These are phyloP conservation scores for Monascus ruber DNA, from an alignment of 2,329 filamentous ascomycete species.

Conservation along the genomic window DNA sequence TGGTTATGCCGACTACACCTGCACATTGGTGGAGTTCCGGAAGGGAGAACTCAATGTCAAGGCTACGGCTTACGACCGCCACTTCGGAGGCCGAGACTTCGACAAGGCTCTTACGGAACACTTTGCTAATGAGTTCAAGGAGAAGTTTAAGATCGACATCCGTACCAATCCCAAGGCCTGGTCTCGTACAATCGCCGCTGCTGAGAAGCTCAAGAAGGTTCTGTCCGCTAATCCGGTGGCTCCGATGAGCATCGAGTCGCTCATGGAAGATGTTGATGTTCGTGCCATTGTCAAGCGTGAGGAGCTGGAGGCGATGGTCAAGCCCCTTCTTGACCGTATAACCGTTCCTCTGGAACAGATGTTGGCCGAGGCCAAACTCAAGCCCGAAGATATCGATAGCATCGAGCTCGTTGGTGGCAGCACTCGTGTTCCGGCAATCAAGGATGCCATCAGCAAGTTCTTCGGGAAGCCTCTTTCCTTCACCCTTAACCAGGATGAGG, in stretches of 20 bases:
- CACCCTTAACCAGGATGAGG: constrained; percentile 97
- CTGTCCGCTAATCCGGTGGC: constrained; percentile 89
- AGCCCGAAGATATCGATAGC: constrained; percentile 79
- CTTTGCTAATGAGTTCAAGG: constrained; percentile 90
- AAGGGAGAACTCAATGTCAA: constrained; percentile 95
- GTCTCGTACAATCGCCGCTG: constrained; percentile 73
- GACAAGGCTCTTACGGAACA: constrained; percentile 92
- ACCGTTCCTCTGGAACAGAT: constrained; percentile 75
- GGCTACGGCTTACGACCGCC: constrained; percentile 81
- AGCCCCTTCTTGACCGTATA: constrained; percentile 66
- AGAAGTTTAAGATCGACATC: constrained; percentile 97
- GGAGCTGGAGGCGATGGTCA: constrained; percentile 82
- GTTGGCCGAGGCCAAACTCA: constrained; percentile 84
- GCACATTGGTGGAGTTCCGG: constrained; percentile 87
- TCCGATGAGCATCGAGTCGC: constrained; percentile 89
- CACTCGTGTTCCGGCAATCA: constrained; percentile 85
- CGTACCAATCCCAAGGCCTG: constrained; percentile 78
- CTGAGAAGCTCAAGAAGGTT: constrained; percentile 98
- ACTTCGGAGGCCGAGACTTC: constrained; percentile 95
- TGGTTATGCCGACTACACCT: constrained; percentile 92
- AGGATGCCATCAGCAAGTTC: constrained; percentile 78
- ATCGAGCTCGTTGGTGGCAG: constrained; percentile 92
- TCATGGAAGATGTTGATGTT: constrained; percentile 97
- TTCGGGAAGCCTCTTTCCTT: constrained; percentile 89
- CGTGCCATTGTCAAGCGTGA: constrained; percentile 80